These are phyloP conservation scores for Teunomyces funiuensis DNA, from an alignment of 805 yeast species.

Conservation along the genomic window DNA sequence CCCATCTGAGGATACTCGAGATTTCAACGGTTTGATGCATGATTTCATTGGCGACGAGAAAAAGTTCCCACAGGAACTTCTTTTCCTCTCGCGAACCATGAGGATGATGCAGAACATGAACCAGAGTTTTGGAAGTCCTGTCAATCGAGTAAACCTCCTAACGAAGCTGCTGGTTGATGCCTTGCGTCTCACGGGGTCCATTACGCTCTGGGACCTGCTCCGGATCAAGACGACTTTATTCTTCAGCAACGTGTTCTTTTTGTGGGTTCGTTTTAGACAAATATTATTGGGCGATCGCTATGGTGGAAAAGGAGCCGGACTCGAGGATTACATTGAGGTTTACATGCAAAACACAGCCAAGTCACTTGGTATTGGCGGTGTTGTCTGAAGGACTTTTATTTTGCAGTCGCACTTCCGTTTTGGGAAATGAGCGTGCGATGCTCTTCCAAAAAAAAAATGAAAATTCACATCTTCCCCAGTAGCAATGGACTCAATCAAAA, in stretches of 20 bases:
- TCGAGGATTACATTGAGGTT: constrained; percentile 47
- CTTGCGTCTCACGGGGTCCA: constrained; percentile 7
- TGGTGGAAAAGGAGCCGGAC: constrained; percentile 34
- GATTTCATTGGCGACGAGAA: constrained; percentile 60
- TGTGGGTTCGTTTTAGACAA: constrained; percentile 33
- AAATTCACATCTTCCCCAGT: constrained; percentile 2
- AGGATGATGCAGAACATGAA: constrained; percentile 73
- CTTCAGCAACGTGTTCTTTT: constrained; percentile 32
- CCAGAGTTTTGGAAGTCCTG: constrained; percentile 65
- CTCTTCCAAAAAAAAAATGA: constrained; percentile 11
- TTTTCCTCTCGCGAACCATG: constrained; percentile 69
- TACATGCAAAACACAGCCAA: constrained; percentile 43
- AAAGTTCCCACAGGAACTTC: constrained; percentile 63
- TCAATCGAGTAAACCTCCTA: constrained; percentile 65
- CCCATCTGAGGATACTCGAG: constrained; percentile 20
- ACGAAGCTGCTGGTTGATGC: constrained; percentile 53
- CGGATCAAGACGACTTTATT: constrained; percentile 24
- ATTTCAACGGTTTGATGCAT: constrained; percentile 48
- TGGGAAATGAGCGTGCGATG: constrained; percentile 8
- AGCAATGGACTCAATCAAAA: constrained; percentile 26
- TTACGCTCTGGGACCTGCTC: neutral
- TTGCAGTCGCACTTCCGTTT: constrained; percentile 1
- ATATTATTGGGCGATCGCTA: constrained; percentile 29
- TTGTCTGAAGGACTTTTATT: neutral
- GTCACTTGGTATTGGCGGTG: constrained; percentile 42